phyloP scores from a whole-genome alignment of 192 early-diverging fungal genomes.

The Backusella sp. region DNA sequence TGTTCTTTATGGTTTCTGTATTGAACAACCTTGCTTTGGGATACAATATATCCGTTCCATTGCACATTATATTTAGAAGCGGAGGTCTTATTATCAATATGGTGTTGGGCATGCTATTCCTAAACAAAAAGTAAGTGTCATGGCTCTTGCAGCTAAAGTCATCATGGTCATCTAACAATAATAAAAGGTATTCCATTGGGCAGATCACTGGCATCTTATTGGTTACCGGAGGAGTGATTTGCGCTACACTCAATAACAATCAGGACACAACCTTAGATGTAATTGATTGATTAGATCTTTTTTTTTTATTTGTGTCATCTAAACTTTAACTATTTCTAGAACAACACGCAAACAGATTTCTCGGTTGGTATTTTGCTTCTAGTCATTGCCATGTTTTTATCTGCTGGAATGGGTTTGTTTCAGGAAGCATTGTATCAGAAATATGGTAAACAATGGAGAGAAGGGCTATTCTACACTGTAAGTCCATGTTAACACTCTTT shows the following conservation, averaged over 20 bases:
- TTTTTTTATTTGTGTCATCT: constrained; percentile 22
- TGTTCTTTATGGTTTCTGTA: constrained; percentile 79
- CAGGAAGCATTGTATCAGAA: constrained; percentile 76
- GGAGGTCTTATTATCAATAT: constrained; percentile 82
- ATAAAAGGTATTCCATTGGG: constrained; percentile 40
- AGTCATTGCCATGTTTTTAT: constrained; percentile 69
- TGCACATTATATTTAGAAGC: constrained; percentile 90
- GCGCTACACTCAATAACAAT: constrained; percentile 54
- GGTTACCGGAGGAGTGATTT: constrained; percentile 74
- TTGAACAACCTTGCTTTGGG: constrained; percentile 83
- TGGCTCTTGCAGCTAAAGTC: too few species aligned
- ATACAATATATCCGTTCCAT: constrained; percentile 77
- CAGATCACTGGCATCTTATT: constrained; percentile 66
- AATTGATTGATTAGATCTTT: neutral
- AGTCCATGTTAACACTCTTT: neutral
- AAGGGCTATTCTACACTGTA: constrained; percentile 87
- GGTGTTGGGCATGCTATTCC: constrained; percentile 63
- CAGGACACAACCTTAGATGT: neutral
- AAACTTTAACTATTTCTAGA: constrained; percentile 11
- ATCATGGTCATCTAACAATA: neutral
- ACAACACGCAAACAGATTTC: constrained; percentile 28
- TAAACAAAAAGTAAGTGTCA: constrained; percentile 59
- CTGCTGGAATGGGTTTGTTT: constrained; percentile 76
- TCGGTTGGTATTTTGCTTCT: constrained; percentile 63
- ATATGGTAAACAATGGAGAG: constrained; percentile 82